These are phyloP conservation scores for Candida chauliodis DNA, from an alignment of 805 yeast genomes.

Conservation along the genomic window DNA sequence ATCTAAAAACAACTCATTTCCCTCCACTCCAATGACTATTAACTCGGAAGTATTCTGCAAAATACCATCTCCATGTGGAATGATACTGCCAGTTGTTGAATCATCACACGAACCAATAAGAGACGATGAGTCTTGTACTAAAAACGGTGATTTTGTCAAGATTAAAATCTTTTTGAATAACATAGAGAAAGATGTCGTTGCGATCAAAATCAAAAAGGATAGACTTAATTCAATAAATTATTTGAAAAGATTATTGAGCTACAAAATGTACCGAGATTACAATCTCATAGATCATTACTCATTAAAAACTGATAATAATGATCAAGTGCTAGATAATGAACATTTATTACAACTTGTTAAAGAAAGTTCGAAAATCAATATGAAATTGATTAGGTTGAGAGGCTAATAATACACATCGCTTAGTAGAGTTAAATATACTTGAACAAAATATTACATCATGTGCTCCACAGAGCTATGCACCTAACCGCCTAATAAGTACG, in stretches of 20 bases:
- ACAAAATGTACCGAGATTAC: constrained; percentile 29
- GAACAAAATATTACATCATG: too few relatives aligned
- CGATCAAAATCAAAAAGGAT: constrained; percentile 20
- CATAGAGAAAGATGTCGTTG: constrained; percentile 28
- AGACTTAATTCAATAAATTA: constrained; percentile 22
- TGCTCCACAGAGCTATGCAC: too few relatives aligned
- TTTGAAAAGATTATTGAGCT: constrained; percentile 24
- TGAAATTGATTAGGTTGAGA: constrained; percentile 20
- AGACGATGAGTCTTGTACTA: too few relatives aligned
- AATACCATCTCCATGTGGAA: constrained; percentile 1
- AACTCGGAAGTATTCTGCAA: constrained; percentile 1
- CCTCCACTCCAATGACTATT: constrained; percentile 6
- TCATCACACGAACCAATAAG: constrained; percentile 9
- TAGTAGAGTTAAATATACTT: neutral
- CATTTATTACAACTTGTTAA: constrained; percentile 17
- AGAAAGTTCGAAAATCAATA: constrained; percentile 20
- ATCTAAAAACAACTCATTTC: neutral
- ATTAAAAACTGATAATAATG: constrained; percentile 14
- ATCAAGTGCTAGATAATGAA: constrained; percentile 6
- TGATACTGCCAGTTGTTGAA: constrained; percentile 13
- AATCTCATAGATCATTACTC: constrained; percentile 25
- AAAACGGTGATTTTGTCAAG: constrained; percentile 15
- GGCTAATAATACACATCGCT: neutral
- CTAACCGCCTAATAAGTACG: too few relatives aligned
- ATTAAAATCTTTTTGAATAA: constrained; percentile 25